A percentile compares a stretch with the other conserved stretches of the same genome.
Conservation (phyloP, 805 yeast species). For the Cyberlindnera amylophila region DNA sequence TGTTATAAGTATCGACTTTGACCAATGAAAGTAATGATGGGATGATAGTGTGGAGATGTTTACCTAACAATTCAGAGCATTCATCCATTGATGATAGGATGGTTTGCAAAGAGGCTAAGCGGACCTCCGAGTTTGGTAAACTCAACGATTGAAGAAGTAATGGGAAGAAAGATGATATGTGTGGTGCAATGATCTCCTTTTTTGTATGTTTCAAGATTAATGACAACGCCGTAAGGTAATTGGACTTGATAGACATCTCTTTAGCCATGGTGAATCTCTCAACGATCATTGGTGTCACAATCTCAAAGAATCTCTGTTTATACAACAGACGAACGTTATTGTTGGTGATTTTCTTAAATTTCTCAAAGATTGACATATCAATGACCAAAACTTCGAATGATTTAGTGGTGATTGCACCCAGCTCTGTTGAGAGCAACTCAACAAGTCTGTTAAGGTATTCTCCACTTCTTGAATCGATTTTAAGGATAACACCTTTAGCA, state of each 20-base stretch:
- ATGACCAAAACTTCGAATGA: slow-evolving; percentile 61
- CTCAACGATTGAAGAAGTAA: slow-evolving; percentile 62
- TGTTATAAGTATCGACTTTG: slow-evolving; percentile 29
- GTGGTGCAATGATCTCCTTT: slow-evolving; percentile 57
- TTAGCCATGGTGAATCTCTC: slow-evolving; percentile 34
- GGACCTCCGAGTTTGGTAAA: slow-evolving; percentile 40
- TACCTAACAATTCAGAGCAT: slow-evolving; percentile 46
- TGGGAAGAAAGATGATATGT: slow-evolving; percentile 63
- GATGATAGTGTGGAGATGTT: slow-evolving; percentile 53
- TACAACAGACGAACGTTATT: slow-evolving; percentile 63
- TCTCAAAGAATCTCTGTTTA: slow-evolving; percentile 75
- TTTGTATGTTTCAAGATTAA: slow-evolving; percentile 63
- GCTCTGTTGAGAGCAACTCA: slow-evolving; percentile 30
- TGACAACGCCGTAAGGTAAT: slow-evolving; percentile 64
- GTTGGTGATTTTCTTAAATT: slow-evolving; percentile 42
- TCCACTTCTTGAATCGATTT: slow-evolving; percentile 41
- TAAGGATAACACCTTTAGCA: slow-evolving; percentile 63
- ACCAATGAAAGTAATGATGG: slow-evolving; percentile 44
- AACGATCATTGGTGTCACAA: slow-evolving; percentile 53
- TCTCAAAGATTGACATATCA: slow-evolving; percentile 60
- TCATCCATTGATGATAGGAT: slow-evolving; percentile 54
- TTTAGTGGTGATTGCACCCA: slow-evolving; percentile 39
- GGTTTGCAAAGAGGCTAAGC: slow-evolving; percentile 59
- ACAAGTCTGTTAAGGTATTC: slow-evolving; percentile 34
- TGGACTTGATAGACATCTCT: slow-evolving; percentile 36